Base-by-base conservation (phyloP, 192 early-diverging fungal genomes). In the Coemansia sp. region DNA sequence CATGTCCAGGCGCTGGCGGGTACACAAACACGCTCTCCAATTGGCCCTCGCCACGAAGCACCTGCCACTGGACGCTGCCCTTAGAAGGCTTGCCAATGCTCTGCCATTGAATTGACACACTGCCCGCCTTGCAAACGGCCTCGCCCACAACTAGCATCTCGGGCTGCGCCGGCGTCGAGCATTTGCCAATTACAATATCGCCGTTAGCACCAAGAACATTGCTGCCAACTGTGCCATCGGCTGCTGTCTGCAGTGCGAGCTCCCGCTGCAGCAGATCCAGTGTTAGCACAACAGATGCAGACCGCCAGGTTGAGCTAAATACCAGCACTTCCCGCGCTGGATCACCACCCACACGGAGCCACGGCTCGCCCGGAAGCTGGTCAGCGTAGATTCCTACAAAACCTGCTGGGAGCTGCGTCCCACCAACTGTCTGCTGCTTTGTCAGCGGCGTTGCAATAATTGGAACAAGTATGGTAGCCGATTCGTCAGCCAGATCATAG, bases 331-430 rank as follows among this genome's bases (percentile, higher is more conserved):
- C 68, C 5, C 54, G 29, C 38, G 49, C 58, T 4, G 54, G 27
- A 2, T 24, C 13, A 27, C 20, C 23, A 20, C 37, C 61, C 3
- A 56, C 18, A 12, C 43, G 60, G 32, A 75, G n/a, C 79, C 81
- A 68, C 22, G 74, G 54, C 29, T 61, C 53, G 45, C 18, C 12
- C 13, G 83, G 65, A 4, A 93, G 81, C 48, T 83, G 81, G 52
- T 85, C 84, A 61, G 80, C 63, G 60, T 87, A 93, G 1, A 93
- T 71, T 2, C 92, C 92, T 3, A 85, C 85, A 69, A 93, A 93
- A 11, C 77, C 83, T 6, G 56, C 72, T 14, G 76, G 66, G 5
- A 81, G 61, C 13, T 38, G 38, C 22, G 69, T 73, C 13, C 67
- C 64, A n/a, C 43, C 64, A 6, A 73, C 11, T 43, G 11, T 60